phyloP scores from a whole-genome alignment of 2,329 filamentous ascomycete species.

The Lecanoromycetidae sp. region DNA sequence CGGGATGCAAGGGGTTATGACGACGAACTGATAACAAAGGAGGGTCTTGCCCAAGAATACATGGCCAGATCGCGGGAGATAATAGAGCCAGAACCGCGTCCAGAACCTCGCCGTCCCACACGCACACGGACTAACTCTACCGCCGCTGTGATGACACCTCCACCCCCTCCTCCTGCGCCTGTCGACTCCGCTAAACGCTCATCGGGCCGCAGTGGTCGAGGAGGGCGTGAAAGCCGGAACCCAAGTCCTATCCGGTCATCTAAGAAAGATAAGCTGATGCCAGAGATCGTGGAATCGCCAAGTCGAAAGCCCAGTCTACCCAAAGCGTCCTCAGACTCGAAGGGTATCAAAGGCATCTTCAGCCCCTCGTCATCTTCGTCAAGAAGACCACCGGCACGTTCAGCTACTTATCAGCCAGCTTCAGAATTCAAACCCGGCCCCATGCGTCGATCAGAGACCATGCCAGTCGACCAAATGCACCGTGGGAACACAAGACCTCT shows the following conservation, averaged over 20 bases:
- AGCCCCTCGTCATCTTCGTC: conserved; percentile 17
- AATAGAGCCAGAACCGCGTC: conserved; percentile 6
- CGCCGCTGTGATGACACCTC: conserved; percentile 3
- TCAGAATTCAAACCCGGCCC: conserved; percentile 16
- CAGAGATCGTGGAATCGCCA: conserved; percentile 25
- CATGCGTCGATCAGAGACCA: conserved; percentile 24
- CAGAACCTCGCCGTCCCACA: conserved; percentile 6
- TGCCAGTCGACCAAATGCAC: conserved; percentile 19
- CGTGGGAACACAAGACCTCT: conserved; percentile 10
- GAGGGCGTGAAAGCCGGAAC: conserved; percentile 9
- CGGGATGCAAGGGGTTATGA: background rate
- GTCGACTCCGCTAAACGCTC: conserved; percentile 8
- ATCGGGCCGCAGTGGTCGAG: conserved; percentile 3
- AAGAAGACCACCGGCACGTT: conserved; percentile 25
- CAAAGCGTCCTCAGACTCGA: conserved; percentile 26
- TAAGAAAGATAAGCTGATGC: conserved; percentile 17
- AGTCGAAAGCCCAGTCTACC: conserved; percentile 27
- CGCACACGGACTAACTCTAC: conserved; percentile 10
- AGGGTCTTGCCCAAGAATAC: conserved; percentile 7
- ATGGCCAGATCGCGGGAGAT: conserved; percentile 12
- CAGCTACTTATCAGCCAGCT: conserved; percentile 24
- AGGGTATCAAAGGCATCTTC: conserved; percentile 22
- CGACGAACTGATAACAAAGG: conserved; percentile 9
- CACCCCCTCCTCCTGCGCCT: conserved; percentile 11
- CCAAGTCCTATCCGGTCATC: conserved; percentile 14